Evolutionary conservation across 352 stramenopile species (phyloP), one percentile per base, ranked within the genome.

Genomic region (Vaucheria bursata): DNA sequence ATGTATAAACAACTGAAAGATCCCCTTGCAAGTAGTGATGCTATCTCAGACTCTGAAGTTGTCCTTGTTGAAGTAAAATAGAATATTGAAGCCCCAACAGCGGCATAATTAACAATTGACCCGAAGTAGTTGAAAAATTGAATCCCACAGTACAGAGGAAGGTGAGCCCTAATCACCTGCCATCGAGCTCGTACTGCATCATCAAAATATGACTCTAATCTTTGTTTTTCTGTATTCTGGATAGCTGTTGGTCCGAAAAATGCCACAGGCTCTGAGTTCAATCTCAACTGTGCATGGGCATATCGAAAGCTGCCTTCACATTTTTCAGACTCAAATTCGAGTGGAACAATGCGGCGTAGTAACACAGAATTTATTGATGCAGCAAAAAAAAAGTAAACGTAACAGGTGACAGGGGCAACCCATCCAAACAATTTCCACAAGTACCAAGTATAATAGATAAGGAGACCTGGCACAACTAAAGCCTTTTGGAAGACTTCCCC

Each of bases 1-100:
- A 83, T 52, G 50, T 83, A 83, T 29, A 83, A 75, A 37, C 78
- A 83, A 40, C 74, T 82, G 66, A 75, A 83, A 29, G 74, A 82
- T 12, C 78, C 78, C 1, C 67, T 53, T 4, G 78, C 78, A 0
- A 83, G 31, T 5, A 83, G 73, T 1, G 73, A 49, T 2, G 78
- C 77, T 12, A 83, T 82, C 18, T 83, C 78, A 53, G 66, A 49
- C 31, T 80, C 34, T 6, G n/a, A 25, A 37, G 32, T 49, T 3
- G 50, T 39, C 5, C 78, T 35, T 4, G 74, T n/a, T n/a, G n/a
- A 77, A 3, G 74, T 74, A 0, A 83, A 50, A 75, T 82, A 81
- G 39, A 83, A 32, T 34, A 83, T 82, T 18, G 78, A 71, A 1
- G 31, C 34, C 1, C 77, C 77, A 1, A 82, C 77, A 4, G 77